These are phyloP conservation scores for Ustilago sp. DNA, from an alignment of 1,284 basidiomycete genomes.

Conservation along the genomic window DNA sequence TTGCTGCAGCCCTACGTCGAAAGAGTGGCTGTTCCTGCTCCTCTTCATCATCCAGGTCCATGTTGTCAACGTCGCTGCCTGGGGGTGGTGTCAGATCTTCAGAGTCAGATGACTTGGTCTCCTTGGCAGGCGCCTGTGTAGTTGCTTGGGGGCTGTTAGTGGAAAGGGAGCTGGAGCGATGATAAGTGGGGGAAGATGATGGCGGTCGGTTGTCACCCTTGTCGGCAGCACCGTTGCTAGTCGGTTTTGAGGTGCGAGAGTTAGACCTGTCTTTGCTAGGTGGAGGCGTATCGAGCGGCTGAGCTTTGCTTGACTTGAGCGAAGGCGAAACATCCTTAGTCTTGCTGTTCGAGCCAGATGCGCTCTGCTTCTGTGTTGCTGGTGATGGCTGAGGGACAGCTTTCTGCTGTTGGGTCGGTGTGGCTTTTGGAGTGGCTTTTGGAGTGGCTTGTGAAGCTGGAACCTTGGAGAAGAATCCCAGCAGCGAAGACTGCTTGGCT, in stretches of 20 bases:
- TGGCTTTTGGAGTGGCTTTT: constrained; percentile 21
- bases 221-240: neutral
- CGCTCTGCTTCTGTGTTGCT: constrained; percentile 5
- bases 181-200: constrained; percentile 37
- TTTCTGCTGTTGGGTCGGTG: constrained; percentile 11
- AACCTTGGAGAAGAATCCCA: constrained; percentile 57
- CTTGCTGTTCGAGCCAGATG: neutral
- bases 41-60: constrained; percentile 49
- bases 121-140: constrained; percentile 10
- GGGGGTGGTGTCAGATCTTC: constrained; percentile 48
- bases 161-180: constrained; percentile 42
- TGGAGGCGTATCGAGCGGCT: constrained; percentile 44
- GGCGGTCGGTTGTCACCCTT: constrained; percentile 15
- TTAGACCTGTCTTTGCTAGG: constrained; percentile 38
- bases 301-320: constrained; percentile 14
- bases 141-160: constrained; percentile 25
- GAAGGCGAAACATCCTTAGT: constrained; percentile 16
- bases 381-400: neutral
- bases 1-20: constrained; percentile 46
- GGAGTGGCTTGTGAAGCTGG: constrained; percentile 23
- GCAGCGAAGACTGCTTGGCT: constrained; percentile 53
- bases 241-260: constrained; percentile 17
- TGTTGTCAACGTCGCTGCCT: constrained; percentile 34
- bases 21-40: constrained; percentile 43
- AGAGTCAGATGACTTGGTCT: constrained; percentile 22